Evolutionary conservation across 495 filamentous ascomycete species (phyloP).

Genomic region (Xylaria curta): DNA sequence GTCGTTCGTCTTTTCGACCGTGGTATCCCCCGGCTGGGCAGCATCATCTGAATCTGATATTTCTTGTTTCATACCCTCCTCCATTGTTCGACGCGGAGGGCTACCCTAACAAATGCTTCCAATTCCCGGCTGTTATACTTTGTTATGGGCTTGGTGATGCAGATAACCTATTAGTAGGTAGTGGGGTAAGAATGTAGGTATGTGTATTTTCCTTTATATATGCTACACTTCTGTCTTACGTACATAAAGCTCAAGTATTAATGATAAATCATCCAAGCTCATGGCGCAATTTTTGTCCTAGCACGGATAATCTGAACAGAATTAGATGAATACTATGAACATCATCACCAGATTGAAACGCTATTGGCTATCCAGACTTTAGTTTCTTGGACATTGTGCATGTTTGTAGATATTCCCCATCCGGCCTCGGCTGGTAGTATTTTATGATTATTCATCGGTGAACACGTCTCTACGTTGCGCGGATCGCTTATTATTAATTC

Average conservation of each 20-base stretch:
- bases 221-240: not conserved
- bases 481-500: not conserved
- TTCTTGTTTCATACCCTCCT: not conserved
- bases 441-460: constrained; percentile 3
- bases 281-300: not conserved
- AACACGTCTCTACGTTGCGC: not conserved
- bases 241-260: not conserved
- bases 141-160: not conserved
- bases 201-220: not conserved
- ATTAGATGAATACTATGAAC: not conserved
- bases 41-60: constrained; percentile 12
- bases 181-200: not conserved
- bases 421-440: not conserved
- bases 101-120: not conserved
- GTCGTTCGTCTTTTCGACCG: not conserved
- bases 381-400: not conserved
- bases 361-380: not conserved
- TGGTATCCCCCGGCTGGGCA: not conserved
- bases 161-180: not conserved
- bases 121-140: not conserved
- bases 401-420: not conserved
- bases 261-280: not conserved
- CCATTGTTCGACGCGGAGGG: not conserved
- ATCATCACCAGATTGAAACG: not conserved
- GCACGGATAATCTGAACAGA: not conserved